Percentiles rank a stretch among this genome's conserved stretches.
phyloP scores from a whole-genome alignment of 2,329 filamentous ascomycete genomes.

The Salinomyces thailandicus region DNA sequence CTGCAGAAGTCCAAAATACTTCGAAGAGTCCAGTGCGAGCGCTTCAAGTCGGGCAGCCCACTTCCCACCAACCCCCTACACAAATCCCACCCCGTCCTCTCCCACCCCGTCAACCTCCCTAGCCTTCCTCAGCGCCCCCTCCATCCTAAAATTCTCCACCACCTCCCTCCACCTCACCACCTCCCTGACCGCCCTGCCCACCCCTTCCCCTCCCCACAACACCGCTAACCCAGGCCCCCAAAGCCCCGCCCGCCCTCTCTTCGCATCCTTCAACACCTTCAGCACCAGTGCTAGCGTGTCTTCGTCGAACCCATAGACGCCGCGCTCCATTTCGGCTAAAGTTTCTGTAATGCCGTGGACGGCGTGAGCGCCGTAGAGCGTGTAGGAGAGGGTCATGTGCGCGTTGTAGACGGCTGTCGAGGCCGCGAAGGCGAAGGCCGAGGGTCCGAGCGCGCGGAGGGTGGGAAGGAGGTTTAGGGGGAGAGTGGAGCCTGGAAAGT shows the following conservation, averaged over 20 bases:
- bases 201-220: slow-evolving; percentile 25
- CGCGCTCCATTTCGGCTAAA: slow-evolving; percentile 55
- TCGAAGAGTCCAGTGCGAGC: not conserved
- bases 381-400: slow-evolving; percentile 53
- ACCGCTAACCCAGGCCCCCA: slow-evolving; percentile 12
- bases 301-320: slow-evolving; percentile 48
- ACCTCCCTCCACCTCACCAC: slow-evolving; percentile 24
- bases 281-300: slow-evolving; percentile 35
- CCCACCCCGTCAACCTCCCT: slow-evolving; percentile 4
- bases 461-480: slow-evolving; percentile 53
- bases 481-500: slow-evolving; percentile 52
- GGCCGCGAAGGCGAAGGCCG: slow-evolving; percentile 61
- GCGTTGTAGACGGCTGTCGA: slow-evolving; percentile 61
- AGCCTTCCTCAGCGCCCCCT: slow-evolving; percentile 11
- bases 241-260: slow-evolving; percentile 4
- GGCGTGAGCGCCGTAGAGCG: slow-evolving; percentile 44
- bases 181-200: slow-evolving; percentile 18
- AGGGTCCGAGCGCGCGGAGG: slow-evolving; percentile 56
- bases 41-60: not conserved
- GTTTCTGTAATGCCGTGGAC: slow-evolving; percentile 44
- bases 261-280: slow-evolving; percentile 23
- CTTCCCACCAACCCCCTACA: not conserved
- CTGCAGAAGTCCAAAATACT: not conserved
- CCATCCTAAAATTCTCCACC: slow-evolving; percentile 23
- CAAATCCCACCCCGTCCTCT: not conserved